Evolutionary conservation across 163 green algal species (phyloP).

Genomic region (Chloroidium sp.): DNA sequence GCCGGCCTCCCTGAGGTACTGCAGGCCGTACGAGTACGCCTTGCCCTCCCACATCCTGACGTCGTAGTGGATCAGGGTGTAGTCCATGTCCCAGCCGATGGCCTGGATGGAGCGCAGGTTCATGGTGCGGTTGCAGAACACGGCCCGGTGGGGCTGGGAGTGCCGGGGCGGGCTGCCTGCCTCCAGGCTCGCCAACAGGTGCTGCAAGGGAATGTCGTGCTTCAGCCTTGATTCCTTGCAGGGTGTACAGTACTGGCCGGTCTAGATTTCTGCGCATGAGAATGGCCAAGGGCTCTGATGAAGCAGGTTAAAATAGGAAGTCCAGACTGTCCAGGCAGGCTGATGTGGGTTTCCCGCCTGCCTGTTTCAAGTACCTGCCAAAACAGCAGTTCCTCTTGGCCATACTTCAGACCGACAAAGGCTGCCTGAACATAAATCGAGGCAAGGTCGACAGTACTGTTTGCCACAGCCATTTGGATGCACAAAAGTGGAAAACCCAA

Average conservation of each 20-base stretch:
- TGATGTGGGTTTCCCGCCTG: too few species aligned
- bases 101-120: constrained; percentile 75
- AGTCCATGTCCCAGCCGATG: constrained; percentile 51
- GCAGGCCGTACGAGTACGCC: constrained; percentile 74
- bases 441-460: too few species aligned
- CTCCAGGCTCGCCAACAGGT: constrained; percentile 1
- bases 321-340: too few species aligned
- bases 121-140: constrained; percentile 74
- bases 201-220: constrained; percentile 10
- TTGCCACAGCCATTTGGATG: too few species aligned
- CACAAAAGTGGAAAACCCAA: too few species aligned
- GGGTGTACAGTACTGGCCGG: too few species aligned
- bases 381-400: constrained; percentile 23
- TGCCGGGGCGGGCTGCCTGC: constrained; percentile 43
- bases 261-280: too few species aligned
- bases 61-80: constrained; percentile 89
- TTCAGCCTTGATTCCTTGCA: too few species aligned
- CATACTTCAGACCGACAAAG: too few species aligned
- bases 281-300: too few species aligned
- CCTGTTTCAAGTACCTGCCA: constrained; percentile 8
- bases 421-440: too few species aligned
- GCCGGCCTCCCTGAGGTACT: constrained; percentile 53
- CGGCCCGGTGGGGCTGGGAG: constrained; percentile 57
- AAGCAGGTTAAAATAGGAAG: too few species aligned
- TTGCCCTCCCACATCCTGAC: constrained; percentile 83